Percentiles rank a stretch among this genome's conserved stretches.
phyloP scores from a whole-genome alignment of 306 rosid genomes.

The Delonix regia region DNA sequence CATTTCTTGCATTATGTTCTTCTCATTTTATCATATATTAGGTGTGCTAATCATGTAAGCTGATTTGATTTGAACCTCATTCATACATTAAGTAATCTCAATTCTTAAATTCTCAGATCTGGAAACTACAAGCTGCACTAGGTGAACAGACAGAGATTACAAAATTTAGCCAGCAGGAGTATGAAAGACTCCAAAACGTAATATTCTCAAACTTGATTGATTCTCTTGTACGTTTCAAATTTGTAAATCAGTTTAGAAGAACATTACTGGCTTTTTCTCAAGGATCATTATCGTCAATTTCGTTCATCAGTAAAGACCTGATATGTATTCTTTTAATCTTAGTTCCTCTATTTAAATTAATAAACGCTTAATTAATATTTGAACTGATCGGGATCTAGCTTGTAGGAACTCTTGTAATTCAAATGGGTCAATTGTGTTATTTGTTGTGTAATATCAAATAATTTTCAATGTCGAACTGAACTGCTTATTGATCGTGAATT shows the following conservation, averaged over 20 bases:
- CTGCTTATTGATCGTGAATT: background rate
- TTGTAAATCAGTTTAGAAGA: background rate
- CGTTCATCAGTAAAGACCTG: background rate
- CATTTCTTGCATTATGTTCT: background rate
- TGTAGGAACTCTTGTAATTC: background rate
- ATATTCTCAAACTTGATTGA: slow-evolving; percentile 27
- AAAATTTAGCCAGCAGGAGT: slow-evolving; percentile 59
- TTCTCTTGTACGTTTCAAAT: background rate
- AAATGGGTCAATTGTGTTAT: background rate
- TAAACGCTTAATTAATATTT: background rate
- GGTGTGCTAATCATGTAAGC: background rate
- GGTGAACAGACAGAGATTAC: slow-evolving; percentile 86
- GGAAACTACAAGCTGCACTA: slow-evolving; percentile 91
- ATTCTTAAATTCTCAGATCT: slow-evolving; percentile 56
- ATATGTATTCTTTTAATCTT: background rate
- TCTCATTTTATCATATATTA: slow-evolving; percentile 13
- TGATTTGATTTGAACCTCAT: slow-evolving; percentile 8
- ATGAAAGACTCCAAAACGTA: slow-evolving; percentile 70
- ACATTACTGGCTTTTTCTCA: background rate
- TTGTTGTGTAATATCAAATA: background rate
- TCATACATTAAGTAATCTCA: slow-evolving; percentile 24
- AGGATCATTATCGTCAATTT: background rate
- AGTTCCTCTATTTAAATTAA: background rate
- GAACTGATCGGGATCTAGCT: background rate
- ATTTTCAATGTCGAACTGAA: background rate